These are phyloP conservation scores for Hypoxylon sp. DNA, from an alignment of 2,329 filamentous ascomycete genomes.

Conservation along the genomic window DNA sequence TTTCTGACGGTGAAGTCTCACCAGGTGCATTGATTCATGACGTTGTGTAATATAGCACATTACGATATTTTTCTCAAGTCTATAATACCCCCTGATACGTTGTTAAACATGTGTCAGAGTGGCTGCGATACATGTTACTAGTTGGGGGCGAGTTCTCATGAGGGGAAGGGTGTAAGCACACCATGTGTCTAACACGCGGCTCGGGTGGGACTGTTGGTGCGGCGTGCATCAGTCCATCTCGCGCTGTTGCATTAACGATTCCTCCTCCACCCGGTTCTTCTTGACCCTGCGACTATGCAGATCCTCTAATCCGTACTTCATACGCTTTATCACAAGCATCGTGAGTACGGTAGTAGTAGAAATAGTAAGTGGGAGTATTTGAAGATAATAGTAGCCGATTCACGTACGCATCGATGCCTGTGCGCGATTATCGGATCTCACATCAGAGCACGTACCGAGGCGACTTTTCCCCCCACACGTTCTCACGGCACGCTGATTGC, in stretches of 20 bases:
- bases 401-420: background rate
- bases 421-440: background rate
- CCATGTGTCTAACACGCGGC: too few relatives aligned
- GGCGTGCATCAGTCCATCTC: too few relatives aligned
- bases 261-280: too few relatives aligned
- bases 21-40: background rate
- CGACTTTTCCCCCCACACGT: background rate
- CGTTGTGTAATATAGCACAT: background rate
- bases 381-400: too few relatives aligned
- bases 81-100: background rate
- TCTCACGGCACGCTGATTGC: background rate
- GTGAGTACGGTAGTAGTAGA: background rate
- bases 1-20: background rate
- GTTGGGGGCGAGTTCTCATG: too few relatives aligned
- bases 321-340: too few relatives aligned
- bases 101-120: background rate
- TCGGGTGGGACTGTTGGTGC: too few relatives aligned
- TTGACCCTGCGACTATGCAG: too few relatives aligned
- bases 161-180: too few relatives aligned
- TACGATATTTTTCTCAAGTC: background rate
- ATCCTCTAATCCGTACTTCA: too few relatives aligned
- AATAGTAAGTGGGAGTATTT: background rate
- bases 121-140: background rate
- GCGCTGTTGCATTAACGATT: too few relatives aligned
- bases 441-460: background rate